Base-by-base conservation (phyloP, 2,329 filamentous ascomycete species). In the Colletotrichum camelliae region DNA sequence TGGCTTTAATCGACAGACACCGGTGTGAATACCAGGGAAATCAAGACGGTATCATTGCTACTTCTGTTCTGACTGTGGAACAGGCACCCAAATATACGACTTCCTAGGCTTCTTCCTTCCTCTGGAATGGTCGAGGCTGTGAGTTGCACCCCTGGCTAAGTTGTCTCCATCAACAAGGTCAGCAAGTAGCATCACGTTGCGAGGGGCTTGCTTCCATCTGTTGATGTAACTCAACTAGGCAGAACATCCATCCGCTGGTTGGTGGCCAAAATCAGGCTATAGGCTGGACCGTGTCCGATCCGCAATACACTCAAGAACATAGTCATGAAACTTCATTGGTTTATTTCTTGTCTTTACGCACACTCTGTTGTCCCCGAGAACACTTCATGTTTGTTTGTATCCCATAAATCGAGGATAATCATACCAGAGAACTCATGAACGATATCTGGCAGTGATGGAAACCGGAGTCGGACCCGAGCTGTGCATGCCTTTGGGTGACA, bases 71-170 rank as follows among this genome's bases (percentile, higher is more conserved):
- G 5, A 12, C 12, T 21, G 4, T 4, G n/a, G 1, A 21, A 52
- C 18, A 52, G 12, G 0, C 10, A 52, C n/a, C 12, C n/a, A 21
- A 13, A 52, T 6, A 52, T 7, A 2, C 43, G 21, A 12, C n/a
- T 7, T 52, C 13, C 43, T 52, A 21, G 43, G 6, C 43, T 52
- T 52, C 10, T 52, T 21, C 21, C n/a, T 21, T 52, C 1, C 43
- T 0, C 10, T 4, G 43, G 43, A 1, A 24, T 13, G 3, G 6
- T 12, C 5, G 43, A 52, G n/a, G 0, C 2, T 52, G 6, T 52
- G 43, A 52, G 43, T 52, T 52, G 43, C n/a, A 7, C 0, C 0
- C 5, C n/a, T 10, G 6, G 1, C 10, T 24, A 52, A 6, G 0
- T 13, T n/a, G 43, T 52, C 2, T 52, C 12, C 43, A 21, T 52